Conservation (phyloP, 2,329 filamentous ascomycete species). For the Pyricularia sp. region DNA sequence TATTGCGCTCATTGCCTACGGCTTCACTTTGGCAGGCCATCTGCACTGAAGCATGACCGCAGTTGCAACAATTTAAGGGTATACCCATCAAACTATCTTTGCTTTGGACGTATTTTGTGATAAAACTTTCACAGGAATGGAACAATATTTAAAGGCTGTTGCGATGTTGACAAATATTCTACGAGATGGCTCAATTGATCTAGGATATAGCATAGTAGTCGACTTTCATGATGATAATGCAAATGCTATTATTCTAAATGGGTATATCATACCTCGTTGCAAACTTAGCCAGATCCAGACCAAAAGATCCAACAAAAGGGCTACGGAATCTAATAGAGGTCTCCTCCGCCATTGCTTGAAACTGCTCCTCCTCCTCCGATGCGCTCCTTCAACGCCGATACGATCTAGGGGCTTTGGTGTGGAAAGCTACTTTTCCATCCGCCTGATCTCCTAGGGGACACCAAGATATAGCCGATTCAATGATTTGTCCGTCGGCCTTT, state of each 20-base stretch:
- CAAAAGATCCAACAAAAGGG: background rate
- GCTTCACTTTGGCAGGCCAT: constrained; percentile 59
- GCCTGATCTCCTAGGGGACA: background rate
- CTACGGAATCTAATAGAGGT: background rate
- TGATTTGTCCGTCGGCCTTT: background rate
- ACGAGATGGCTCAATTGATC: background rate
- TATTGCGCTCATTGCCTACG: constrained; percentile 65
- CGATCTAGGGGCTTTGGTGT: background rate
- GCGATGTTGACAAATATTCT: background rate
- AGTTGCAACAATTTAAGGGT: background rate
- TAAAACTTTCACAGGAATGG: background rate
- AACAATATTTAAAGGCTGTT: background rate
- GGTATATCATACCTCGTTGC: background rate
- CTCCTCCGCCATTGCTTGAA: background rate
- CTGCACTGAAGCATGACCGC: constrained; percentile 30
- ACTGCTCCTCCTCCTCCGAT: background rate
- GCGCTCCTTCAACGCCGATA: background rate
- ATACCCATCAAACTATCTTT: background rate
- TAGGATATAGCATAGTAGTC: background rate
- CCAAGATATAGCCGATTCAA: background rate
- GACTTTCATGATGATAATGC: background rate
- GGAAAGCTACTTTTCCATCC: background rate
- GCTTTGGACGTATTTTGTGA: background rate
- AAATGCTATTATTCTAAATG: background rate
- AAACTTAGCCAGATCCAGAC: background rate